Conservation (phyloP, 331 rosid species). For the Acacia pycnantha region DNA sequence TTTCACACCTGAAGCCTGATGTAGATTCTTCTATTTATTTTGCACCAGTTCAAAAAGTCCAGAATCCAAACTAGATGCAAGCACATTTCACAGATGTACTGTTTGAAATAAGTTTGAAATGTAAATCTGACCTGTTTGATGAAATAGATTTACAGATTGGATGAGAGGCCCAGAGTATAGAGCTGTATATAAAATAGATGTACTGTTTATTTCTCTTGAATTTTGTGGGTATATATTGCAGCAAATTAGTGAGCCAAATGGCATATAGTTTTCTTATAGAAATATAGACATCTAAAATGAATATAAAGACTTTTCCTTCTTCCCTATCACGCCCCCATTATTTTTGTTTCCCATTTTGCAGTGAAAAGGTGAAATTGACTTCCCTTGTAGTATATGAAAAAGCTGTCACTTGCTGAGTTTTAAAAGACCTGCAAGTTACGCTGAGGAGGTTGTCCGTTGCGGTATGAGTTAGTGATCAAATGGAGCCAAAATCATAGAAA, state of each 20-base stretch:
- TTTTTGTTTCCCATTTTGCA: neutral
- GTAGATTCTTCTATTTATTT: constrained; percentile 78
- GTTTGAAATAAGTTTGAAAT: neutral
- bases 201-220: neutral
- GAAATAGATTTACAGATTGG: neutral
- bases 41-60: constrained; percentile 80
- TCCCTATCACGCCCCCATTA: neutral
- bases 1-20: constrained; percentile 86
- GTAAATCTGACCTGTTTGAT: neutral
- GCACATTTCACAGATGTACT: constrained; percentile 10
- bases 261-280: neutral
- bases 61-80: constrained; percentile 49
- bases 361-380: neutral
- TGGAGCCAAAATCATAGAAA: neutral
- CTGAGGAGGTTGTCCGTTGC: neutral
- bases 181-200: constrained; percentile 1
- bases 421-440: too few species aligned
- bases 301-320: neutral
- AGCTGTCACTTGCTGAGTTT: too few species aligned
- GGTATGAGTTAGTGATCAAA: neutral
- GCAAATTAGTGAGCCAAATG: neutral
- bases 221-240: neutral
- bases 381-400: neutral
- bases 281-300: too few species aligned
- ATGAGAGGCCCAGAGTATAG: neutral